Base-by-base conservation (phyloP, 177 flowering plant genomes). In the Vitis hybrid region DNA sequence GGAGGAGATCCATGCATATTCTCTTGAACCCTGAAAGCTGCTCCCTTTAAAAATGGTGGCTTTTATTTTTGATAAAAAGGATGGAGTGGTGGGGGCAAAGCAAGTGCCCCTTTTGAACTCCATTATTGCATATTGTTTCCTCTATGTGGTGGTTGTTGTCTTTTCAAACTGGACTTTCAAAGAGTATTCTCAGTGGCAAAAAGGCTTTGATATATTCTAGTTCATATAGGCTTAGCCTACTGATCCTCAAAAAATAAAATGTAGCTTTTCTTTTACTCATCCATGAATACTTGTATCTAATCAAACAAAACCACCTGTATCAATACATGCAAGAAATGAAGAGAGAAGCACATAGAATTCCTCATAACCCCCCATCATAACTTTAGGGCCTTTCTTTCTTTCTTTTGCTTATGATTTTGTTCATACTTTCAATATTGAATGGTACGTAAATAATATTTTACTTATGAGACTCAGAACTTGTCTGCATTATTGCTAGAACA, bases 1-100 rank as follows among this genome's bases (percentile, higher is more conserved):
- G 28, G 28, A 24, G 4, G 74, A 77, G 75, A 83, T 90, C 86
- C 87, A 85, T 89, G 96, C 88, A 91, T 88, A 91, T 91, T 89
- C 96, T 80, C 73, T 65, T 82, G 76, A 66, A 81, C 73, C 73
- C 82, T 71, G 74, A 86, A 85, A 84, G 87, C 75, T 76, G 77
- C 62, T 77, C 67, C 71, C 75, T 82, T 80, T 78, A 75, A 79
- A 77, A 79, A 74, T 71, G 73, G 77, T 76, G 75, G 53, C 70
- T 77, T 85, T 78, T 71, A 50, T 33, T 81, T 77, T 77, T 66
- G 14, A 59, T 44, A 74, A 73, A 70, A 71, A 76, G 66, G 76
- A 52, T 66, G 67, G 70, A 51, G 78, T 74, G 66, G 85, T 81
- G 85, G 85, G 83, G 80, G 80, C 75, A 84, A 82, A 72, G 82